These are phyloP conservation scores for Neurospora sp. DNA, from an alignment of 495 filamentous ascomycete genomes.

Conservation along the genomic window DNA sequence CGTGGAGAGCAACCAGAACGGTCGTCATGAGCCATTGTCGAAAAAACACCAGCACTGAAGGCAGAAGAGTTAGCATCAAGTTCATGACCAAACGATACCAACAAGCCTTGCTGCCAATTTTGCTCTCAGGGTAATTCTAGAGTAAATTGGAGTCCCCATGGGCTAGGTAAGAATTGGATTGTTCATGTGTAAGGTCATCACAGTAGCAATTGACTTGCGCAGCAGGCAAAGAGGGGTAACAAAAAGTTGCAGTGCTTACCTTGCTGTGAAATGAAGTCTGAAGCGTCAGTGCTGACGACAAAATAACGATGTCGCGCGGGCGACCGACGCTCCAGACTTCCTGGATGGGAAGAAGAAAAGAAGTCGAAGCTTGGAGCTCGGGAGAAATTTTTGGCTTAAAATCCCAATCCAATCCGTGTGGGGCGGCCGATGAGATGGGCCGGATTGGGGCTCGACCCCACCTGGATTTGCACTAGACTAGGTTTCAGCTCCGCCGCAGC, in stretches of 20 bases:
- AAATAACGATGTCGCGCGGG: not conserved
- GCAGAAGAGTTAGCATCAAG: conserved; percentile 11
- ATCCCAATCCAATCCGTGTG: conserved; percentile 14
- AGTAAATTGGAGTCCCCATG: conserved; percentile 54
- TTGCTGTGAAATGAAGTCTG: conserved; percentile 16
- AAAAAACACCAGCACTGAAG: conserved; percentile 12
- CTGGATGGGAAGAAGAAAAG: conserved; percentile 5
- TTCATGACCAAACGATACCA: not conserved
- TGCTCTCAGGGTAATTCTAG: conserved; percentile 63
- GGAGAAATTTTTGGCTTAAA: conserved; percentile 18
- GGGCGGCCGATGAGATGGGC: conserved; percentile 14
- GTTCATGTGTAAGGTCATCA: conserved; percentile 51
- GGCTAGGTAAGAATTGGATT: conserved; percentile 72
- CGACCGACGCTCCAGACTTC: conserved; percentile 1
- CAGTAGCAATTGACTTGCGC: conserved; percentile 27
- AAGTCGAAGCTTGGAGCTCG: conserved; percentile 9
- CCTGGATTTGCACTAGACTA: not conserved
- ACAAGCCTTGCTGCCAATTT: conserved; percentile 3
- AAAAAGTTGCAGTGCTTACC: conserved; percentile 5
- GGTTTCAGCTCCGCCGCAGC: not conserved
- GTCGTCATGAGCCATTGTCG: not conserved
- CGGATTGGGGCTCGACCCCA: not conserved
- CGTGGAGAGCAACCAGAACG: not conserved
- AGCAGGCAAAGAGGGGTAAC: conserved; percentile 11
- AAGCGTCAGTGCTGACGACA: conserved; percentile 7